These are phyloP conservation scores for Apiospora aurea DNA, from an alignment of 2,329 filamentous ascomycete genomes.

Conservation along the genomic window DNA sequence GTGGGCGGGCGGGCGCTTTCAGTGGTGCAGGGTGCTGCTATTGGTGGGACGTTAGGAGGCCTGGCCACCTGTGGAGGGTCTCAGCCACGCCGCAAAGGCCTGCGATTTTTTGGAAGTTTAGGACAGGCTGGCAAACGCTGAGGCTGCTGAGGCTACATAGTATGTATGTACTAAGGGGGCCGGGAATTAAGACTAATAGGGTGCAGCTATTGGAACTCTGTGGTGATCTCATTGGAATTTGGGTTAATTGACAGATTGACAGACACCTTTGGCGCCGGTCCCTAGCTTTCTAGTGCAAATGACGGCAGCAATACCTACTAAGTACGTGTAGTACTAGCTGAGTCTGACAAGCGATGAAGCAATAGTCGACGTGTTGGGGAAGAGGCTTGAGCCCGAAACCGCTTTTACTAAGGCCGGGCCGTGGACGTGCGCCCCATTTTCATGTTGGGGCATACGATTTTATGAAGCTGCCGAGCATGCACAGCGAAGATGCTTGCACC, in stretches of 20 bases:
- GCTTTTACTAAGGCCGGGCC: conserved; percentile 9
- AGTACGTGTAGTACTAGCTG: not conserved
- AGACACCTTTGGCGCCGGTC: not conserved
- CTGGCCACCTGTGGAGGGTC: not conserved
- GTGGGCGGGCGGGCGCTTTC: conserved; percentile 14
- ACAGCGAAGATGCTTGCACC: not conserved
- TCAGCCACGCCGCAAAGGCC: not conserved
- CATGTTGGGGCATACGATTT: not conserved
- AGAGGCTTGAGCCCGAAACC: not conserved
- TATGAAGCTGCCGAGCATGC: not conserved
- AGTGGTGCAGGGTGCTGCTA: not conserved
- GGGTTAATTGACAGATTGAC: conserved; percentile 2
- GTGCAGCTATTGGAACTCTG: conserved; percentile 3
- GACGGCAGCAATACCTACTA: not conserved
- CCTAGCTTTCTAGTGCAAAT: not conserved
- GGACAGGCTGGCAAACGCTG: not conserved
- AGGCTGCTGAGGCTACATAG: not conserved
- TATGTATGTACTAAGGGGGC: too few relatives aligned
- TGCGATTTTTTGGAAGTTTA: not conserved
- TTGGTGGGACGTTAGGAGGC: not conserved
- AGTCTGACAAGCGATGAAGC: not conserved
- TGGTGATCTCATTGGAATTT: not conserved
- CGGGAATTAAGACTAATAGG: not conserved
- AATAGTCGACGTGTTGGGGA: not conserved
- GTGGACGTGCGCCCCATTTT: not conserved